These are phyloP conservation scores for Drosera spatulata DNA, from an alignment of 179 eudicot species.

Conservation along the genomic window DNA sequence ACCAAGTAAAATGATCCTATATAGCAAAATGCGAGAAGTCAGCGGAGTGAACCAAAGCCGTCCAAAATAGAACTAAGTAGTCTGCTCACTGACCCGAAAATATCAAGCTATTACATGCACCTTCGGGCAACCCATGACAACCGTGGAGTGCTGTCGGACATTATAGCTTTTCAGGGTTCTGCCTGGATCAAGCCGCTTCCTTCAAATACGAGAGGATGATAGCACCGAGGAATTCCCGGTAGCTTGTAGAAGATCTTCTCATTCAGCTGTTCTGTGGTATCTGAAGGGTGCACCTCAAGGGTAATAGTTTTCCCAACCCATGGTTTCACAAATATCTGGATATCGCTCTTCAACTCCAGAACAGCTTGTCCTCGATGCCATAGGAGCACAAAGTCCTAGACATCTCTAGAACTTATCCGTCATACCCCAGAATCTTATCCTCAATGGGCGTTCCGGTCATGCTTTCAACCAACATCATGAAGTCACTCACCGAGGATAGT, in stretches of 20 bases:
- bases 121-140: not conserved
- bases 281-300: constrained; percentile 10
- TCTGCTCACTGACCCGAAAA: too few species aligned
- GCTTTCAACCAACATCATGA: constrained; percentile 17
- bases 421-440: not conserved
- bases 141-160: constrained; percentile 13
- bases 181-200: constrained; percentile 4
- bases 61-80: too few species aligned
- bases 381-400: constrained; percentile 13
- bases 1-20: too few species aligned
- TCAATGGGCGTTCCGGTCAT: constrained; percentile 4
- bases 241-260: constrained; percentile 6
- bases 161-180: constrained; percentile 9
- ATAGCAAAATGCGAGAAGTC: too few species aligned
- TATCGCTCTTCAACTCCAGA: constrained; percentile 3
- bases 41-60: too few species aligned
- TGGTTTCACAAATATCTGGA: constrained; percentile 18
- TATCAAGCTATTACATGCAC: too few species aligned
- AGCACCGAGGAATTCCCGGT: constrained; percentile 1
- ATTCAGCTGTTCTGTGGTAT: constrained; percentile 13
- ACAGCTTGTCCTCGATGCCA: constrained; percentile 6
- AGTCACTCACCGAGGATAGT: constrained; percentile 10
- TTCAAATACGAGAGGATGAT: constrained; percentile 5
- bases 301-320: constrained; percentile 7
- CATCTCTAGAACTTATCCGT: constrained; percentile 8